phyloP scores from a whole-genome alignment of 1,139 yeast species.

The Geotrichum restrictum region DNA sequence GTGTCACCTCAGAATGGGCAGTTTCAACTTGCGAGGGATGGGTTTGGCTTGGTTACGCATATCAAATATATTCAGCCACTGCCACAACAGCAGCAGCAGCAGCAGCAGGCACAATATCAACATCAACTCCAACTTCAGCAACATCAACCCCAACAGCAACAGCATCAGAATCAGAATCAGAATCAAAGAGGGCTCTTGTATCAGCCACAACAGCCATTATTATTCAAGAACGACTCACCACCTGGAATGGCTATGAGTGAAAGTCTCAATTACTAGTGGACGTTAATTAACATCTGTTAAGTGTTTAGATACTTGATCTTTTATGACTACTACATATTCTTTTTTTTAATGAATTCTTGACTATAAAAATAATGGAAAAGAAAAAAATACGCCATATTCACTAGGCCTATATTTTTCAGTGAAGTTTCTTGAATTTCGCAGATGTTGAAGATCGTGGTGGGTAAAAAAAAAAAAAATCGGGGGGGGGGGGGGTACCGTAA shows the following conservation, averaged over 20 bases:
- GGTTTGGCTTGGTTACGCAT: conserved; percentile 38
- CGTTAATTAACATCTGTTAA: not conserved
- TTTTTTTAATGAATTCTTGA: not conserved
- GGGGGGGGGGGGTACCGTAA: too few species aligned
- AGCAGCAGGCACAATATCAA: not conserved
- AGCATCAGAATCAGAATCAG: conserved; percentile 1
- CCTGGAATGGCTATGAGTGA: conserved; percentile 1
- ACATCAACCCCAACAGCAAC: conserved; percentile 10
- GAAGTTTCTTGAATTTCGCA: too few species aligned
- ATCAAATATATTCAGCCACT: conserved; percentile 23
- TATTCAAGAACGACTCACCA: not conserved
- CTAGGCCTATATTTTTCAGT: too few species aligned
- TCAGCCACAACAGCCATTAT: not conserved
- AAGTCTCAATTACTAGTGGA: not conserved
- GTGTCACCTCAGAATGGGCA: conserved; percentile 12
- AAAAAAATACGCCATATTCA: too few species aligned
- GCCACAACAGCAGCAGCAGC: conserved; percentile 2
- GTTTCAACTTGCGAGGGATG: conserved; percentile 35
- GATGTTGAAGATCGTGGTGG: too few species aligned
- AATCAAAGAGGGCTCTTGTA: conserved; percentile 4
- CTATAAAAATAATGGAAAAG: too few species aligned
- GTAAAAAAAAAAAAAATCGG: too few species aligned
- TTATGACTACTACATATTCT: not conserved
- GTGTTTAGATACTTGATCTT: not conserved
- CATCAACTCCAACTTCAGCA: not conserved